phyloP scores from a whole-genome alignment of 2,329 filamentous ascomycete species.

The Colletotrichum musae region DNA sequence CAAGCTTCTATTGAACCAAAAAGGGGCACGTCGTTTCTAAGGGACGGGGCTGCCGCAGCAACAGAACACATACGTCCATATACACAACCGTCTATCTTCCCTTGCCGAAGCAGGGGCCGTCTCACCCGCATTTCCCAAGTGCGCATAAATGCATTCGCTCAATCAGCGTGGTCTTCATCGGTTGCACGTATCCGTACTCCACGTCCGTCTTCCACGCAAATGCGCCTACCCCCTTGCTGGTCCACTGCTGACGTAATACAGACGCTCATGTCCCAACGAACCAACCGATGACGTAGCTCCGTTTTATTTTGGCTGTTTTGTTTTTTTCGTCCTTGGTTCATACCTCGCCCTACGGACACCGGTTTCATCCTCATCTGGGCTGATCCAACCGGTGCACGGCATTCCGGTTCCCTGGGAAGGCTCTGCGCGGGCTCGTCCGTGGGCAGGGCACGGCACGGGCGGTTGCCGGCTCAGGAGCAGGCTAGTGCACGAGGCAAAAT shows the following conservation, averaged over 20 bases:
- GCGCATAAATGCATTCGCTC: too few relatives aligned
- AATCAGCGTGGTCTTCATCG: too few relatives aligned
- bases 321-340: not conserved
- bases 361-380: slow-evolving; percentile 35
- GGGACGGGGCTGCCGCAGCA: too few relatives aligned
- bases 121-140: slow-evolving; percentile 27
- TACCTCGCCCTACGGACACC: slow-evolving; percentile 3
- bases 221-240: not conserved
- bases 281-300: too few relatives aligned
- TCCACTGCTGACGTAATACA: slow-evolving; percentile 24
- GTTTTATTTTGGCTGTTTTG: too few relatives aligned
- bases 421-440: slow-evolving; percentile 29
- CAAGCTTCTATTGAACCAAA: not conserved
- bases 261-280: too few relatives aligned
- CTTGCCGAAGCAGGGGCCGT: slow-evolving; percentile 25
- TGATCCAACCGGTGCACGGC: slow-evolving; percentile 24
- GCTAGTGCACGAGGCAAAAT: not conserved
- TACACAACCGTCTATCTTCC: not conserved
- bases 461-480: slow-evolving; percentile 7
- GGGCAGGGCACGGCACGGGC: slow-evolving; percentile 30
- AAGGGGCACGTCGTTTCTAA: not conserved
- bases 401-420: slow-evolving; percentile 35
- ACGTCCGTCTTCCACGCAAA: not conserved
- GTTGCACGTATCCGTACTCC: too few relatives aligned
- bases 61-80: not conserved